These are phyloP conservation scores for Boletus sp. DNA, from an alignment of 1,284 basidiomycete species.

Conservation along the genomic window DNA sequence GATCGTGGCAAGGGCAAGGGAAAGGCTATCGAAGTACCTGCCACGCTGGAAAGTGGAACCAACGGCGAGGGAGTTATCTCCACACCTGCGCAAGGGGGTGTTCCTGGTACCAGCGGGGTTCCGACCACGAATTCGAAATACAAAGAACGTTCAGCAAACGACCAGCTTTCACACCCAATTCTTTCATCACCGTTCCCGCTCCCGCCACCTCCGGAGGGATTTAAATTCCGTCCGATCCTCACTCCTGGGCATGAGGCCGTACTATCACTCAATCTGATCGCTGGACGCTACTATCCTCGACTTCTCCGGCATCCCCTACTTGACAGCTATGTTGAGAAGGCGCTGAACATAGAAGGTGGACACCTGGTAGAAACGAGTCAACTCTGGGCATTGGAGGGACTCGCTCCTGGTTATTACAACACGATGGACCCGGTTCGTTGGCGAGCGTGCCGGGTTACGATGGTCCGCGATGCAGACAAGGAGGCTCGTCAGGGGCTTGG, in stretches of 20 bases:
- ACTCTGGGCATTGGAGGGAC: constrained; percentile 64
- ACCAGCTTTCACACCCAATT: constrained; percentile 39
- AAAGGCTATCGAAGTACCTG: constrained; percentile 24
- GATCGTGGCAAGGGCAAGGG: constrained; percentile 29
- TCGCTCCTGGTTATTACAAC: constrained; percentile 59
- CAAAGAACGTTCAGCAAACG: constrained; percentile 26
- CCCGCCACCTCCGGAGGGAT: constrained; percentile 60
- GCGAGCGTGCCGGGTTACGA: constrained; percentile 45
- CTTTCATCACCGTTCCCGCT: constrained; percentile 42
- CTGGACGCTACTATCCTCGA: constrained; percentile 71
- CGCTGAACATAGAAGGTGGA: constrained; percentile 33
- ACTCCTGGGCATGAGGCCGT: constrained; percentile 59
- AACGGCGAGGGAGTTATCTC: constrained; percentile 8
- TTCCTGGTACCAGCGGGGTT: constrained; percentile 10
- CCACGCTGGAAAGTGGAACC: constrained; percentile 4
- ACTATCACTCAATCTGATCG: constrained; percentile 60
- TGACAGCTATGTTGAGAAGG: constrained; percentile 37
- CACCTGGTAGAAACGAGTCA: constrained; percentile 42
- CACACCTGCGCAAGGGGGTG: constrained; percentile 16
- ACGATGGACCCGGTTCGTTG: constrained; percentile 58
- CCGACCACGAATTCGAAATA: constrained; percentile 8
- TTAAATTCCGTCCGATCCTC: constrained; percentile 65
- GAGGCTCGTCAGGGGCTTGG: constrained; percentile 42
- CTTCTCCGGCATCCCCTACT: constrained; percentile 61
- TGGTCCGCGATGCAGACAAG: constrained; percentile 56